Evolutionary conservation across 495 filamentous ascomycete genomes (phyloP).

Genomic region (Pyronema domesticum): DNA sequence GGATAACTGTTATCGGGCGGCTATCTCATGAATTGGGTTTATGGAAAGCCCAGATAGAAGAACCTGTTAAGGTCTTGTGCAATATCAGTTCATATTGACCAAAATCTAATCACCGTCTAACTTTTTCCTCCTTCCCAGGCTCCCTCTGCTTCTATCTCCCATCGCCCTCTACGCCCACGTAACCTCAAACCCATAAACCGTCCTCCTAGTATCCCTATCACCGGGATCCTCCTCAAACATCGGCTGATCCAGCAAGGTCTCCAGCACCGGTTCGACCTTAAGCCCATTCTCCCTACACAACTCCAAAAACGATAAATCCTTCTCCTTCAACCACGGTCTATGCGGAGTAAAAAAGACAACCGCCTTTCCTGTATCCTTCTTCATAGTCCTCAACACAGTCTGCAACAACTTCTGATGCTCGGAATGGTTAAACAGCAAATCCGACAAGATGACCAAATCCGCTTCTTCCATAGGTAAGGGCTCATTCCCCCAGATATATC

Average conservation of each 20-base stretch:
- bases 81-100: too few relatives aligned
- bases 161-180: slow-evolving; percentile 25
- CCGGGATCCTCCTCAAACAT: slow-evolving; percentile 81
- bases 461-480: slow-evolving; percentile 31
- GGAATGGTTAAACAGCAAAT: slow-evolving; percentile 74
- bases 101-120: too few relatives aligned
- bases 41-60: too few relatives aligned
- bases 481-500: slow-evolving; percentile 64
- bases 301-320: slow-evolving; percentile 75
- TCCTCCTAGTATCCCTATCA: slow-evolving; percentile 54
- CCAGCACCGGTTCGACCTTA: slow-evolving; percentile 54
- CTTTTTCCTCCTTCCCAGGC: too few relatives aligned
- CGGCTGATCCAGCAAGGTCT: slow-evolving; percentile 62
- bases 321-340: slow-evolving; percentile 68
- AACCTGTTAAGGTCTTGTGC: too few relatives aligned
- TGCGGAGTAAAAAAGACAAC: slow-evolving; percentile 89
- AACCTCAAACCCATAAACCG: slow-evolving; percentile 65
- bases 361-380: slow-evolving; percentile 36
- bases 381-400: slow-evolving; percentile 47
- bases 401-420: slow-evolving; percentile 61
- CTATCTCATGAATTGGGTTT: too few relatives aligned
- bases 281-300: slow-evolving; percentile 50
- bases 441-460: slow-evolving; percentile 67
- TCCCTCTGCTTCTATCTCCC: not conserved
- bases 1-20: too few relatives aligned